Conservation (phyloP, 202 grass and related monocot genomes). For the Panicum hallii region DNA sequence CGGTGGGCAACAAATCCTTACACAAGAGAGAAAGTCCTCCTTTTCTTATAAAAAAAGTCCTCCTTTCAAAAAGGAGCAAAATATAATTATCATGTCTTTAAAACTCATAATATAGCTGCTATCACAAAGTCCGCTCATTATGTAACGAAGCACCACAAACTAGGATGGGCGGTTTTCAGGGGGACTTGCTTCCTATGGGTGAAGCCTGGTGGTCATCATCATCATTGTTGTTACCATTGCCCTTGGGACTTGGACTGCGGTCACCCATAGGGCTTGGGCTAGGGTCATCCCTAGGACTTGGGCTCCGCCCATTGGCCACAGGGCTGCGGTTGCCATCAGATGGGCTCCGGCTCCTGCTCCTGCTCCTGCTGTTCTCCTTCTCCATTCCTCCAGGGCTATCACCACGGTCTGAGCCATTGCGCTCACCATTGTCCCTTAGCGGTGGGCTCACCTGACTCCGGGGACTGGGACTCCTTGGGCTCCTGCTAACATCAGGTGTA, state of each 20-base stretch:
- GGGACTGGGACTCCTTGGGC: constrained; percentile 58
- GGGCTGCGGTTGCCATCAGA: constrained; percentile 62
- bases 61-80: background rate
- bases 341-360: constrained; percentile 52
- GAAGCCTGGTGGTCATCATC: constrained; percentile 1
- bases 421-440: constrained; percentile 54
- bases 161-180: constrained; percentile 17
- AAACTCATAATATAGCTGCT: background rate
- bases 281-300: background rate
- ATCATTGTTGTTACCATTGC: background rate
- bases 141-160: background rate
- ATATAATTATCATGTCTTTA: background rate
- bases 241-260: constrained; percentile 51
- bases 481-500: constrained; percentile 63
- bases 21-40: background rate
- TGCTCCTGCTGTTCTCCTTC: constrained; percentile 53
- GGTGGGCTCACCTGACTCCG: constrained; percentile 46
- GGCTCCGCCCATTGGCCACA: constrained; percentile 61
- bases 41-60: no score
- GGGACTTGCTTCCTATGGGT: constrained; percentile 28
- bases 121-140: background rate
- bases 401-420: constrained; percentile 52
- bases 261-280: constrained; percentile 8
- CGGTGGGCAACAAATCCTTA: background rate
- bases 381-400: constrained; percentile 61